Percentiles rank a stretch among this genome's conserved stretches.
Conservation (phyloP, 1,139 yeast species). For the Protomyces arabidopsidicola region DNA sequence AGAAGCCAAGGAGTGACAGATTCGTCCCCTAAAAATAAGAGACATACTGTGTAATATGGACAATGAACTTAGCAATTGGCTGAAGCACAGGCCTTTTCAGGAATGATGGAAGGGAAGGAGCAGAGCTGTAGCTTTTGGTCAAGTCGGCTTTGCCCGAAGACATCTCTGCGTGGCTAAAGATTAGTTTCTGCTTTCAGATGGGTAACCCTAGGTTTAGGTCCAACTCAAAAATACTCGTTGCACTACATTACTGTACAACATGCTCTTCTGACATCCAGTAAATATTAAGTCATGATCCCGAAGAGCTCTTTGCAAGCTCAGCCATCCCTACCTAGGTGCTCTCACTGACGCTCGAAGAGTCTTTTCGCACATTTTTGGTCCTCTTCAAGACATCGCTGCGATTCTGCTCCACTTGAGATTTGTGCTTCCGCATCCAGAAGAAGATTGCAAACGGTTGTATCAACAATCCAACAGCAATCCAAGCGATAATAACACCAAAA, state of each 20-base stretch:
- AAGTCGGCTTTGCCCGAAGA: not conserved
- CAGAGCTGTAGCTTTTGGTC: not conserved
- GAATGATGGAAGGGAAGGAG: not conserved
- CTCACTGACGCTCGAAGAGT: too few species aligned
- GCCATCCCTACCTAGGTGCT: too few species aligned
- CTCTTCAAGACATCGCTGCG: constrained; percentile 4
- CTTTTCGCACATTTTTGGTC: not conserved
- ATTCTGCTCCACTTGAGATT: constrained; percentile 3
- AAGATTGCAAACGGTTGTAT: constrained; percentile 47
- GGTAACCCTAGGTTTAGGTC: too few species aligned
- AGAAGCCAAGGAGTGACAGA: constrained; percentile 53
- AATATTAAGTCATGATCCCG: too few species aligned
- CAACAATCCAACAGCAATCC: constrained; percentile 52
- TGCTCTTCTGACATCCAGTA: too few species aligned
- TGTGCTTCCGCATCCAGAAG: constrained; percentile 31
- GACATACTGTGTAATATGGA: not conserved
- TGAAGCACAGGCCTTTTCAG: not conserved
- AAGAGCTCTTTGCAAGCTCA: too few species aligned
- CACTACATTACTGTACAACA: too few species aligned
- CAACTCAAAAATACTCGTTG: too few species aligned
- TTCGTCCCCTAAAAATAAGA: constrained; percentile 46
- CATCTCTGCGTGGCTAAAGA: not conserved
- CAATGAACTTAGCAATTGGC: not conserved
- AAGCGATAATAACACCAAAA: constrained; percentile 53
- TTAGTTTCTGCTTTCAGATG: not conserved